Evolutionary conservation across 495 filamentous ascomycete genomes (phyloP).

Genomic region (Aspergillus nanangensis): DNA sequence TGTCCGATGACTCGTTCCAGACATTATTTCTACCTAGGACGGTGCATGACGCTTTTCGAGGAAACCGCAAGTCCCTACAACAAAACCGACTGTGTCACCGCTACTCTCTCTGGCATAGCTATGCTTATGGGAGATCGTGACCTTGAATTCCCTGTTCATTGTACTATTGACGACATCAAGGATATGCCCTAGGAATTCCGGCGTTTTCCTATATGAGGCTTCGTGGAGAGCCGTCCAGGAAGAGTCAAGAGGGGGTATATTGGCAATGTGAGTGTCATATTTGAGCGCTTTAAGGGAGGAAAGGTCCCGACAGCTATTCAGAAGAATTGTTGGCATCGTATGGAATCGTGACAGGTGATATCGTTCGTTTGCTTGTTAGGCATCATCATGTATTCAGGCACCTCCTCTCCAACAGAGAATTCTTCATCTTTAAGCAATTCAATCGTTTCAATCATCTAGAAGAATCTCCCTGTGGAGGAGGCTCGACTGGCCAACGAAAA

Average conservation of each 20-base stretch:
- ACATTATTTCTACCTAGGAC: conserved; percentile 2
- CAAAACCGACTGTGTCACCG: conserved; percentile 4
- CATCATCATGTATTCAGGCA: too few relatives aligned
- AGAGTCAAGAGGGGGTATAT: conserved; percentile 1
- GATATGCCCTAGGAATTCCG: conserved; percentile 3
- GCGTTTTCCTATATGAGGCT: conserved; percentile 1
- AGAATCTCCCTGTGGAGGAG: conserved; percentile 4
- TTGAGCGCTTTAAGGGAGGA: background rate
- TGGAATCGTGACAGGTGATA: too few relatives aligned
- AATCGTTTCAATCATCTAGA: too few relatives aligned
- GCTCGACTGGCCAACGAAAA: conserved; percentile 3
- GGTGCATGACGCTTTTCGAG: background rate
- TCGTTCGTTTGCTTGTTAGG: too few relatives aligned
- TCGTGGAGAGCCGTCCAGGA: conserved; percentile 1
- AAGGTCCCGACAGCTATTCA: conserved; percentile 1
- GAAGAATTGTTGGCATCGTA: too few relatives aligned
- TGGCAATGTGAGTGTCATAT: conserved; percentile 1
- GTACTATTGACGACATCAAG: conserved; percentile 5
- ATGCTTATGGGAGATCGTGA: background rate
- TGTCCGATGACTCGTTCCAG: conserved; percentile 1
- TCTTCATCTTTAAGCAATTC: too few relatives aligned
- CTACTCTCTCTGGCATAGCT: conserved; percentile 1
- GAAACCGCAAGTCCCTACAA: conserved; percentile 2
- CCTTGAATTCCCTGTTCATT: background rate
- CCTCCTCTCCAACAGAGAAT: too few relatives aligned